Base-by-base conservation (phyloP, 192 early-diverging fungal genomes). In the Dispira simplex region DNA sequence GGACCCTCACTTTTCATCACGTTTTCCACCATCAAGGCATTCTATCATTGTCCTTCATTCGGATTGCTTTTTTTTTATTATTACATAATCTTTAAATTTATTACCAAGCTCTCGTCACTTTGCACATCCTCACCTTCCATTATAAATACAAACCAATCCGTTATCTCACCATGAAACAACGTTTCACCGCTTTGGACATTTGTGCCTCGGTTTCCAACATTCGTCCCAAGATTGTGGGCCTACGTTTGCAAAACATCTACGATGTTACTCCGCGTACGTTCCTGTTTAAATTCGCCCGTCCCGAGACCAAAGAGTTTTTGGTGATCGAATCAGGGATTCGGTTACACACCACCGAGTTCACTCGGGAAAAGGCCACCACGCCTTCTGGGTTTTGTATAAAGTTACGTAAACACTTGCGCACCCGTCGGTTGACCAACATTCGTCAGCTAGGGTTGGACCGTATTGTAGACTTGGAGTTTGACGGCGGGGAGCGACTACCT, bases 221-320 rank as follows among this genome's bases (percentile, higher is more conserved):
- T 25, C 25, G 32, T 60, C 64, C 46, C 67, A 81, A 81, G 63
- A 68, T 95, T 21, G 77, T 92, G 11, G 93, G 90, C 4, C 72
- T 95, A 51, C 89, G 96, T 10, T 75, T 98, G 18, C 90, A 93
- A 69, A 96, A 96, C 63, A 81, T 97, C n/a, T 98, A 97, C 71
- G 94, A 97, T 76, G 81, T 93, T 66, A 94, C 90, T 63, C 63
- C 78, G 9, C 87, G 88, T 71, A 96, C 92, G 55, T 90, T 88
- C 66, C 76, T 98, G 21, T 80, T 95, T 71, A 97, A 96, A 68
- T 97, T 98, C 62, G 83, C 90, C 64, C 83, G 85, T 74, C 86
- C 88, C n/a, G 91, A 95, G 62, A 59, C 70, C 64, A 96, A 97
- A 64, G 88, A 92, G 64, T 73, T 93, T 27, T 78, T 98, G 2